Conservation (phyloP, 345 rosid genomes). For the Citrus hindsii region DNA sequence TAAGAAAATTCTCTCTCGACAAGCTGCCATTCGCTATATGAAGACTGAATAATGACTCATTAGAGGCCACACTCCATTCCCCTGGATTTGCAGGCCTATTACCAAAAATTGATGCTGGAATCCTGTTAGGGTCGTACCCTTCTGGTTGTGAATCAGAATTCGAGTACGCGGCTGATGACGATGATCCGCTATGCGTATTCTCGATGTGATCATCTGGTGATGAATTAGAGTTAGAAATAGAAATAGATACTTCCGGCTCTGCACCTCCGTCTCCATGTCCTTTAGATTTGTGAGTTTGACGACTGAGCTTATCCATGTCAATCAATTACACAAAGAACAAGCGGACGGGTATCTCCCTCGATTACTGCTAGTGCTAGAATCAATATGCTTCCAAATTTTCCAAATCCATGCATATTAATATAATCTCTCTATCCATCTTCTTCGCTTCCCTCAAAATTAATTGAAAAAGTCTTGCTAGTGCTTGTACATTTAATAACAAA, state of each 20-base stretch:
- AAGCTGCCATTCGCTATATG: conserved; percentile 53
- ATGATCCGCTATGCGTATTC: background rate
- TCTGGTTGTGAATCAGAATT: conserved; percentile 9
- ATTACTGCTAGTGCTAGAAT: background rate
- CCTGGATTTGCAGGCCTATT: conserved; percentile 32
- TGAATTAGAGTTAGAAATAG: too few species aligned
- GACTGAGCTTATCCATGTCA: background rate
- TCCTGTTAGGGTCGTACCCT: conserved; percentile 63
- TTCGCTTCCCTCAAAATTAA: too few species aligned
- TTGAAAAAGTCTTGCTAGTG: too few species aligned
- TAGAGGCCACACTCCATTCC: conserved; percentile 92
- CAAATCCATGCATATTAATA: background rate
- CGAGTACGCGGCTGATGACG: conserved; percentile 14
- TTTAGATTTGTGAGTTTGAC: background rate
- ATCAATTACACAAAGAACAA: conserved; percentile 18
- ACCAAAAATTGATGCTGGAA: conserved; percentile 62
- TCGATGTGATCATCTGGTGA: too few species aligned
- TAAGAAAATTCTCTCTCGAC: conserved; percentile 49
- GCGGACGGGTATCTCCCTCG: conserved; percentile 7
- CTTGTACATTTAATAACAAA: too few species aligned
- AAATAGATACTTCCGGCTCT: background rate
- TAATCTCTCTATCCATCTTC: too few species aligned
- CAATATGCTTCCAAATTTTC: background rate
- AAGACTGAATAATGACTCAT: conserved; percentile 85
- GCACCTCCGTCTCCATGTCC: too few species aligned